Evolutionary conservation across 2,329 filamentous ascomycete genomes (phyloP), one percentile per base, ranked within the genome.

Genomic region (Nemania bipapillata): DNA sequence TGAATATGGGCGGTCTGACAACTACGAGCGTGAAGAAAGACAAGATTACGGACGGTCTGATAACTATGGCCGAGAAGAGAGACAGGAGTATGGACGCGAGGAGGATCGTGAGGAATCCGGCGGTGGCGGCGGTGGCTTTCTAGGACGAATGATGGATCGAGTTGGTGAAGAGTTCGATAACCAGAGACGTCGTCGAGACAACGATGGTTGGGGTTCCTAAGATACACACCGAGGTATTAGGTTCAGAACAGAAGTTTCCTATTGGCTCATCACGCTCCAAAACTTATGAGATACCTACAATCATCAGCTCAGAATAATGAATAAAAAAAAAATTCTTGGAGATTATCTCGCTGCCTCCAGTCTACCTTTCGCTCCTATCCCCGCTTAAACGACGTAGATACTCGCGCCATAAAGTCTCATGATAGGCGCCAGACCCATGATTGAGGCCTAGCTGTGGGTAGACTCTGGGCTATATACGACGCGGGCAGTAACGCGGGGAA

Each of bases 121-220:
- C 28, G 71, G 71, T 26, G 45, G 45, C 45, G 47, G 47, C 17
- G 72, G 73, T 42, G 74, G 74, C 50, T 75, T 76, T 58, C 45
- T 75, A 42, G 74, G 70, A 22, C 54, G 52, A 9, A 65, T 74
- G 12, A 66, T 73, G n/a, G 61, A 66, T 55, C 66, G 66, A 17
- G 71, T 75, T 28, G 74, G 75, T 22, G 73, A 75, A 24, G 70
- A 70, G 32, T 12, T 76, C n/a, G 71, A 74, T 15, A 73, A 76
- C 9, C 66, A 63, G 11, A 47, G 68, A 52, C 70, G 69, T 45
- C 72, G 71, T 26, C 70, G 71, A 12, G 71, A 73, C 60, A 72
- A 75, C 42, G 63, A 62, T 26, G 68, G 74, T 60, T 74, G 73
- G 71, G 68, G 71, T 32, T 73, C 60, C 56, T 76, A 72, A 57